These are phyloP conservation scores for Cryptococcus jaspeensis DNA, from an alignment of 1,284 basidiomycete species.

Conservation along the genomic window DNA sequence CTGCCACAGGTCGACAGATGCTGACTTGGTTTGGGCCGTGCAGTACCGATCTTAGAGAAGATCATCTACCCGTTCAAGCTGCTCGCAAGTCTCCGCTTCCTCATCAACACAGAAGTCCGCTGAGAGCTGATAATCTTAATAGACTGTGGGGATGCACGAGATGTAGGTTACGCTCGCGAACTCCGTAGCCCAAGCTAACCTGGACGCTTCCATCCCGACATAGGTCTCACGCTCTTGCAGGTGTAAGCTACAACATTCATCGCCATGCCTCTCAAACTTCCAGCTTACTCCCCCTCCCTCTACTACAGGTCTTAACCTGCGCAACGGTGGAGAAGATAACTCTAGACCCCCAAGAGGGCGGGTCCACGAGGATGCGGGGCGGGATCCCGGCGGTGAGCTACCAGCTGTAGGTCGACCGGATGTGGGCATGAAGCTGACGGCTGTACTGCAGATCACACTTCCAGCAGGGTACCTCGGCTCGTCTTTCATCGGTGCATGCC, in stretches of 20 bases:
- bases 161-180: constrained; percentile 50
- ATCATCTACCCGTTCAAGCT: constrained; percentile 92
- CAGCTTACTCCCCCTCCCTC: constrained; percentile 28
- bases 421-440: background rate
- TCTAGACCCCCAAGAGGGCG: constrained; percentile 73
- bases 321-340: constrained; percentile 80
- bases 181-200: constrained; percentile 2
- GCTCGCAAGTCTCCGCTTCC: constrained; percentile 42
- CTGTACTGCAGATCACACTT: constrained; percentile 41
- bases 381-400: constrained; percentile 78
- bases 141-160: constrained; percentile 89
- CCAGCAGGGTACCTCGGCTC: constrained; percentile 93
- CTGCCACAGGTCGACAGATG: background rate
- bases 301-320: constrained; percentile 72
- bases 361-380: constrained; percentile 88
- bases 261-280: constrained; percentile 15
- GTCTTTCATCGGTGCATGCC: constrained; percentile 79
- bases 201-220: background rate
- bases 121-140: constrained; percentile 41
- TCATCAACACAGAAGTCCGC: background rate
- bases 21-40: background rate
- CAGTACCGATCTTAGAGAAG: constrained; percentile 44
- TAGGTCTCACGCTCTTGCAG: constrained; percentile 78
- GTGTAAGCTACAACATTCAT: constrained; percentile 46
- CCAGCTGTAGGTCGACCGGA: background rate